Evolutionary conservation across 1,139 yeast genomes (phyloP).

Genomic region (Debaryomycetaceae sp.): DNA sequence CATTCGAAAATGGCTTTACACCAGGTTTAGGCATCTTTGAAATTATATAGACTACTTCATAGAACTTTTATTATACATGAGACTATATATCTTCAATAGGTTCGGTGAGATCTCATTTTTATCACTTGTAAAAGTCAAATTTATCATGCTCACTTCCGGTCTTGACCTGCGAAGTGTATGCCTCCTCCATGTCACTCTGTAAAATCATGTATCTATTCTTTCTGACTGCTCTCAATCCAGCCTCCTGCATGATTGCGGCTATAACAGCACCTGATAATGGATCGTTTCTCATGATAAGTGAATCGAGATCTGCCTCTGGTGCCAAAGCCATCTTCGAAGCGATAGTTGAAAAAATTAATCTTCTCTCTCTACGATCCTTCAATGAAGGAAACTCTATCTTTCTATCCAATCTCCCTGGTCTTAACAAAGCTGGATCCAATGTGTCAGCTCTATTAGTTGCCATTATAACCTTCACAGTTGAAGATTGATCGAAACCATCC

Average conservation of each 20-base stretch:
- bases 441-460: slow-evolving; percentile 99
- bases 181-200: slow-evolving; percentile 95
- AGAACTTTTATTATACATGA: background rate
- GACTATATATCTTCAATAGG: background rate
- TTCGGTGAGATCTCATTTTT: background rate
- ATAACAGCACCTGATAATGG: slow-evolving; percentile 97
- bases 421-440: slow-evolving; percentile 90
- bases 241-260: slow-evolving; percentile 99
- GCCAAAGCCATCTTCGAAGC: slow-evolving; percentile 98
- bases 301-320: slow-evolving; percentile 95
- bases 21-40: slow-evolving; percentile 63
- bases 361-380: slow-evolving; percentile 95
- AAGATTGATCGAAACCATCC: slow-evolving; percentile 98
- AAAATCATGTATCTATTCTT: slow-evolving; percentile 95
- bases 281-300: slow-evolving; percentile 91
- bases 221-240: slow-evolving; percentile 97
- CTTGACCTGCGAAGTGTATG: slow-evolving; percentile 94
- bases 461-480: slow-evolving; percentile 97
- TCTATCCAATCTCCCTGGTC: slow-evolving; percentile 98
- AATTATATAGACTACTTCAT: slow-evolving; percentile 16
- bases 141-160: slow-evolving; percentile 94
- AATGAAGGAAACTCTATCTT: slow-evolving; percentile 95
- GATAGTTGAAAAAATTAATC: slow-evolving; percentile 91
- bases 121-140: slow-evolving; percentile 90
- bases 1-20: slow-evolving; percentile 37